These are phyloP conservation scores for Fragaria iinumae DNA, from an alignment of 306 rosid genomes.

Conservation along the genomic window DNA sequence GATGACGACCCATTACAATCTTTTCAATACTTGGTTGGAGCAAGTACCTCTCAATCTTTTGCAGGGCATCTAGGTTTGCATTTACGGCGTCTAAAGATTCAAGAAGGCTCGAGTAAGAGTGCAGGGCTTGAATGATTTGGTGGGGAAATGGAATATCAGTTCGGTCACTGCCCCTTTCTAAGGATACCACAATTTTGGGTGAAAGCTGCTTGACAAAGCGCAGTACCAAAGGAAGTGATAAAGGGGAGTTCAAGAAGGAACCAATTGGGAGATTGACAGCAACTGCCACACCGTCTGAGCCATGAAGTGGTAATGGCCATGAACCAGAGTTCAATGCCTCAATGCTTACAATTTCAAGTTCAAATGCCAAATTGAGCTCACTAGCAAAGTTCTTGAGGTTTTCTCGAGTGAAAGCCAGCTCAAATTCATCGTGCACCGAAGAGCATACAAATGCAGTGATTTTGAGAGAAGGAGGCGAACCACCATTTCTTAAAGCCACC, in stretches of 20 bases:
- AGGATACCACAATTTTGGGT: constrained; percentile 72
- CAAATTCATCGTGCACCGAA: constrained; percentile 54
- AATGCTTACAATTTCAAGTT: constrained; percentile 55
- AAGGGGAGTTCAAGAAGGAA: constrained; percentile 43
- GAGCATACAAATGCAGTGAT: constrained; percentile 75
- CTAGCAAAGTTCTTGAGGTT: constrained; percentile 68
- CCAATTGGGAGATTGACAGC: constrained; percentile 69
- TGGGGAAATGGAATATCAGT: constrained; percentile 59
- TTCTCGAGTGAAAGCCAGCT: constrained; percentile 74
- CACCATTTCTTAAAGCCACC: constrained; percentile 59
- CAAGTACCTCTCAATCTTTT: constrained; percentile 67
- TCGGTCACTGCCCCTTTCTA: constrained; percentile 63
- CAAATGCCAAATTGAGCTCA: constrained; percentile 65
- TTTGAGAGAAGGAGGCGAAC: constrained; percentile 57
- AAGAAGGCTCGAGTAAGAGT: constrained; percentile 51
- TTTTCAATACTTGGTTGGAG: constrained; percentile 80
- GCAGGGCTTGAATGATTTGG: constrained; percentile 53
- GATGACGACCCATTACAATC: constrained; percentile 44
- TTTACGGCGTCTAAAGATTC: constrained; percentile 79
- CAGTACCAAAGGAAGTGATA: constrained; percentile 52
- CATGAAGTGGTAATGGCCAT: constrained; percentile 56
- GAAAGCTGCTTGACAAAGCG: constrained; percentile 68
- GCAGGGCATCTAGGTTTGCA: constrained; percentile 57
- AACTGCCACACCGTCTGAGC: constrained; percentile 55
- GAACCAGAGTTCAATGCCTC: constrained; percentile 58